A percentile compares a stretch with the other conserved stretches of the same genome.
Conservation (phyloP, 179 eudicot species). For the Beta lomatogona region DNA sequence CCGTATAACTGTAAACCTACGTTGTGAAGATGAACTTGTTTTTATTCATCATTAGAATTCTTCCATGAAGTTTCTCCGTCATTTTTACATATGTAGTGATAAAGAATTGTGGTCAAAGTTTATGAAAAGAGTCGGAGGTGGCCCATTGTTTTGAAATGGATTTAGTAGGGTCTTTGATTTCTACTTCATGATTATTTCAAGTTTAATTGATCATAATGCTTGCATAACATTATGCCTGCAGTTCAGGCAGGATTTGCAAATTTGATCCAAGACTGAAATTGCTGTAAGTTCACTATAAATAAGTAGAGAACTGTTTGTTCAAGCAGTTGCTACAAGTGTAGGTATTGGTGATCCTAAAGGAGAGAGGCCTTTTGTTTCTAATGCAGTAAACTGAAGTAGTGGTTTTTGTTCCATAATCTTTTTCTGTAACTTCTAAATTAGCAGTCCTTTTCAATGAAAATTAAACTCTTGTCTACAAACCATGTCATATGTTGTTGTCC, state of each 20-base stretch:
- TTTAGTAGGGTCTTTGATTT: background rate
- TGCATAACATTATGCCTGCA: background rate
- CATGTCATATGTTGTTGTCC: background rate
- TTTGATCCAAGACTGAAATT: background rate
- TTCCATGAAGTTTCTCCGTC: no score
- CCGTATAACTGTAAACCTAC: no score
- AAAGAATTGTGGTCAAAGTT: no score
- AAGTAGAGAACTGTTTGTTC: background rate
- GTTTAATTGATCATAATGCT: background rate
- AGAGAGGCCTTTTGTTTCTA: background rate
- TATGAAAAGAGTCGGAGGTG: no score
- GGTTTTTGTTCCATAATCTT: background rate
- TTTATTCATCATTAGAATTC: no score
- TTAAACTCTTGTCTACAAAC: background rate
- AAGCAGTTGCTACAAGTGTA: background rate
- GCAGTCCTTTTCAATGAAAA: background rate
- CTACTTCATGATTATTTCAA: background rate
- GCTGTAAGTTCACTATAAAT: background rate
- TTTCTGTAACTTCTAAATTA: background rate
- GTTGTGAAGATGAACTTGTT: no score
- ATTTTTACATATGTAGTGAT: no score
- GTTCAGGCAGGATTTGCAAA: background rate
- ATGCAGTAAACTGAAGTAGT: background rate
- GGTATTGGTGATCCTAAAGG: background rate
- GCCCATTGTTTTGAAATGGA: no score